A percentile compares a stretch with the other conserved stretches of the same genome.
Conservation (phyloP, 2,329 filamentous ascomycete genomes). For the Cytospora piceicola region DNA sequence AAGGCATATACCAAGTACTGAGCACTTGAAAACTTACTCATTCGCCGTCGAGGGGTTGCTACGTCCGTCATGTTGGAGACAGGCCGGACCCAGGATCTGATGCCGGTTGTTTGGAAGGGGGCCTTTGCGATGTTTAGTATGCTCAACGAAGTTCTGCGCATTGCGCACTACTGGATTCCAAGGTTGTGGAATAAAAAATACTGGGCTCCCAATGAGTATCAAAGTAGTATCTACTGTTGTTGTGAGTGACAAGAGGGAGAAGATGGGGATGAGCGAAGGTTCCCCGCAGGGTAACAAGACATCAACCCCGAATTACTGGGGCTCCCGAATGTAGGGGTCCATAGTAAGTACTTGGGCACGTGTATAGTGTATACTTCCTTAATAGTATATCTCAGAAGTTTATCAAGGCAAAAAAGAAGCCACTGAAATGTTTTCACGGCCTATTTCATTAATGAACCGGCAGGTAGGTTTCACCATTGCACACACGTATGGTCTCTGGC, state of each 20-base stretch:
- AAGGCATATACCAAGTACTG: neutral
- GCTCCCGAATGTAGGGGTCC: conserved; percentile 12
- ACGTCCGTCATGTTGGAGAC: conserved; percentile 27
- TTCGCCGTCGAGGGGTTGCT: conserved; percentile 18
- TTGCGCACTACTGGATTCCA: neutral
- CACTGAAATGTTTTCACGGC: neutral
- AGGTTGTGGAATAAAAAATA: rapidly evolving
- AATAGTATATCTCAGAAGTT: neutral
- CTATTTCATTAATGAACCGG: neutral
- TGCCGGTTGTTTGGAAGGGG: neutral
- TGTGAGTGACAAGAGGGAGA: neutral
- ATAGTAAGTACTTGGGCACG: neutral
- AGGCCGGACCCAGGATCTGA: neutral
- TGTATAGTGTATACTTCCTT: neutral
- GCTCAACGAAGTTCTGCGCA: neutral
- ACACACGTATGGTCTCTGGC: neutral
- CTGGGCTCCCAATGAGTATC: neutral
- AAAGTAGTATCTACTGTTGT: too few species aligned
- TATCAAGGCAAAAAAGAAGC: neutral
- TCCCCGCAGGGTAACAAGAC: conserved; percentile 18
- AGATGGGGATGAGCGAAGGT: neutral
- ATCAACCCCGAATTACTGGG: conserved; percentile 19
- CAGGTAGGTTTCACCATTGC: neutral
- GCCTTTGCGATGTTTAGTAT: neutral
- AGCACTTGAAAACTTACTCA: conserved; percentile 15